phyloP scores from a whole-genome alignment of 176 grass and related monocot species.

The Panicum miliaceum region DNA sequence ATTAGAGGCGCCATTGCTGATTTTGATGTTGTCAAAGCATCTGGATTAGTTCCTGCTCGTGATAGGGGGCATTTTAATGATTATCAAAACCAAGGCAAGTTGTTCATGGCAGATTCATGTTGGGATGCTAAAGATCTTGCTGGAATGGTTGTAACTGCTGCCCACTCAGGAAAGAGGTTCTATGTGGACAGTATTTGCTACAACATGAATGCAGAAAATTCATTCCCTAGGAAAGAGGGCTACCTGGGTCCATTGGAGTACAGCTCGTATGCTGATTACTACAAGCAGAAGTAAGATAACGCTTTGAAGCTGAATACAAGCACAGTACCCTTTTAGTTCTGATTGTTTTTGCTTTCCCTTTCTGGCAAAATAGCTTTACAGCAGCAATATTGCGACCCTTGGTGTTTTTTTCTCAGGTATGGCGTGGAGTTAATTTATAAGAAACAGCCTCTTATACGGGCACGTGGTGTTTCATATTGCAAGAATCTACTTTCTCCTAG shows the following conservation, averaged over 20 bases:
- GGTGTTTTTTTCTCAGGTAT: slow-evolving; percentile 64
- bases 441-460: slow-evolving; percentile 98
- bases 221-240: slow-evolving; percentile 97
- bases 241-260: slow-evolving; percentile 94
- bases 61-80: slow-evolving; percentile 52
- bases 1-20: slow-evolving; percentile 94
- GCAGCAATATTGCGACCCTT: slow-evolving; percentile 6
- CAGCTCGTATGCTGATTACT: slow-evolving; percentile 96
- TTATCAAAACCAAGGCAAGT: slow-evolving; percentile 59
- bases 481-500: slow-evolving; percentile 98
- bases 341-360: slow-evolving; percentile 28
- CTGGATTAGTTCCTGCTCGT: slow-evolving; percentile 85
- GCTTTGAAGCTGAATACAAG: slow-evolving; percentile 40
- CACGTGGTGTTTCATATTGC: slow-evolving; percentile 97
- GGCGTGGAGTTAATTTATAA: slow-evolving; percentile 96
- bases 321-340: neutral
- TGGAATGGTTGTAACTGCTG: slow-evolving; percentile 95
- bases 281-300: slow-evolving; percentile 88
- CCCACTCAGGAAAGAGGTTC: slow-evolving; percentile 97
- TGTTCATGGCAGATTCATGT: slow-evolving; percentile 86
- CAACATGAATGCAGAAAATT: slow-evolving; percentile 97
- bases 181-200: slow-evolving; percentile 87
- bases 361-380: slow-evolving; percentile 14
- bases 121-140: slow-evolving; percentile 82
- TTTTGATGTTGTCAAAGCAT: slow-evolving; percentile 99